phyloP scores from a whole-genome alignment of 2,329 filamentous ascomycete genomes.

The Colletotrichum destructivum region DNA sequence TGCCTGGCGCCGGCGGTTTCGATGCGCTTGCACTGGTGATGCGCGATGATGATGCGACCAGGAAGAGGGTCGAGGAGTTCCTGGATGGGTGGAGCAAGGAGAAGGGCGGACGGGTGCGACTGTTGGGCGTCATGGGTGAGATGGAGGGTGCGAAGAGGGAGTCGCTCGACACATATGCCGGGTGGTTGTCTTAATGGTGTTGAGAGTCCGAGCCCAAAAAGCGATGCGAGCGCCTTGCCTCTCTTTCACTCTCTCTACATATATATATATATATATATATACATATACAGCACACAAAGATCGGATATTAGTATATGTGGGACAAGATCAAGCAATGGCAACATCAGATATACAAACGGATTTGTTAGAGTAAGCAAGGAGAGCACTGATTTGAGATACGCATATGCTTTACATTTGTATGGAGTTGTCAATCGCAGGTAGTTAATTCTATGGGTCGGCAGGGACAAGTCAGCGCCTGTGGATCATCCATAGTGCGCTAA shows the following conservation, averaged over 20 bases:
- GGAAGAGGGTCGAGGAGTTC: slow-evolving; percentile 72
- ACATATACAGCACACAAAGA: background rate
- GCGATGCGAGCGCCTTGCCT: background rate
- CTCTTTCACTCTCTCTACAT: background rate
- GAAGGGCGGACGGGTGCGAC: slow-evolving; percentile 74
- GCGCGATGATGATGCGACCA: slow-evolving; percentile 77
- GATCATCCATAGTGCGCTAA: background rate
- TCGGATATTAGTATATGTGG: background rate
- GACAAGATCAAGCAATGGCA: background rate
- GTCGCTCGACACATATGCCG: slow-evolving; percentile 58
- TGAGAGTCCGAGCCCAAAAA: background rate
- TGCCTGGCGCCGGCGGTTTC: slow-evolving; percentile 93
- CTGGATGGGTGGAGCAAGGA: slow-evolving; percentile 75
- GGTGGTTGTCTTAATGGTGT: slow-evolving; percentile 55
- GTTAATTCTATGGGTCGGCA: no score
- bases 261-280: background rate
- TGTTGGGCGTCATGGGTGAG: slow-evolving; percentile 80
- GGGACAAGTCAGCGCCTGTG: fast-evolving
- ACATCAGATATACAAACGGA: background rate
- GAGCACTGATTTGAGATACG: background rate
- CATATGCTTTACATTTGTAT: no score
- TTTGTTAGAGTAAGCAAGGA: background rate
- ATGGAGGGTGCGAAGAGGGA: slow-evolving; percentile 75
- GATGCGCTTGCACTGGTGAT: slow-evolving; percentile 90
- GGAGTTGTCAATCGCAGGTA: no score